Evolutionary conservation across 176 grass and related monocot species (phyloP).

Genomic region (Canna indica): DNA sequence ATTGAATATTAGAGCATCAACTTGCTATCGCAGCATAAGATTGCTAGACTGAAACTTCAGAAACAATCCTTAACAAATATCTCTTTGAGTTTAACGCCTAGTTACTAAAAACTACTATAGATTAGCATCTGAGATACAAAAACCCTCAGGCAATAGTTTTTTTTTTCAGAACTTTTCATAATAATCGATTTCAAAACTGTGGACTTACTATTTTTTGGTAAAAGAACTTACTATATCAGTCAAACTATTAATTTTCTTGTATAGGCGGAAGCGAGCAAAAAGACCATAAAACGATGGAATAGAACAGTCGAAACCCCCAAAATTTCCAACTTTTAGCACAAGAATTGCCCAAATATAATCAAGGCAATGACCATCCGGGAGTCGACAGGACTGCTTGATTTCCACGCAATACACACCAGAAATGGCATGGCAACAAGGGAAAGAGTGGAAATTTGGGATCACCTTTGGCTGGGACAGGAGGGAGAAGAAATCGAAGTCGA

Average conservation of each 20-base stretch:
- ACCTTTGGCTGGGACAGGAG: constrained; percentile 6
- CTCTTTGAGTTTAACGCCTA: background rate
- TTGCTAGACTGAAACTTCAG: background rate
- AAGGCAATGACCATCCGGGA: background rate
- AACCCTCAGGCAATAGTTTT: background rate
- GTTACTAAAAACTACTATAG: background rate
- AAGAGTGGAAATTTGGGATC: background rate
- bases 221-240: too few relatives aligned
- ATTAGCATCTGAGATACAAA: background rate
- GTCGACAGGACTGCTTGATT: background rate
- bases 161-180: background rate
- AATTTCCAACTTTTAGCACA: background rate
- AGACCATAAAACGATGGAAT: background rate
- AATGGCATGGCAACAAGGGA: background rate
- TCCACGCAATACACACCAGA: background rate
- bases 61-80: background rate
- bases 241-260: background rate
- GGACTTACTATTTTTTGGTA: background rate
- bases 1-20: background rate
- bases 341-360: background rate
- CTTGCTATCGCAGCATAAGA: background rate
- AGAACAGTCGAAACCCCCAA: background rate
- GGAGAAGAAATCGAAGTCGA: constrained; percentile 8
- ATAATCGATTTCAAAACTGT: background rate
- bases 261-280: background rate